Evolutionary conservation across 352 stramenopile species (phyloP), one percentile per base, ranked within the genome.

Genomic region (Phytopythium aichiense): DNA sequence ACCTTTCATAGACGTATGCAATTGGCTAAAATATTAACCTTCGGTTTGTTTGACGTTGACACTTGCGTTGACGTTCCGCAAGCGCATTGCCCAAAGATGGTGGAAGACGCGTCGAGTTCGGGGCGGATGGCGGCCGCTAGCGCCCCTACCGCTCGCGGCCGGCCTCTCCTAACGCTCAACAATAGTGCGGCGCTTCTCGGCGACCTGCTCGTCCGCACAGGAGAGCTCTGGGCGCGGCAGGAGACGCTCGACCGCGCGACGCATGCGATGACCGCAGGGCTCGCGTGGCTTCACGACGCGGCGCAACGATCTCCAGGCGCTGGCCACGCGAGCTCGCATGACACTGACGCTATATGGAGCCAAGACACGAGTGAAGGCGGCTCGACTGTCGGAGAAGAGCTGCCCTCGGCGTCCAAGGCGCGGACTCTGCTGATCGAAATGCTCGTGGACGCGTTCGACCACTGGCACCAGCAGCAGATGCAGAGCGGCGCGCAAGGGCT

Each of bases 261-360:
- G 18, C 25, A 23, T 5, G 61, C 67, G 2, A 63, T 75, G 64
- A 54, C 42, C 7, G 38, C 48, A 2, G 42, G 58, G 9, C 20
- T 77, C 9, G 48, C 28, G n/a, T 75, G 52, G 40, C 51, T 77
- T 4, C 61, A 73, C 30, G 11, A 30, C 1, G 35, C 65, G 35
- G 61, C 71, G 11, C 22, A 53, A 22, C 46, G 22, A 15, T 23
- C 22, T 20, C 8, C 46, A 7, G 46, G 46, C 22, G 22, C 25
- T 35, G n/a, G 8, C 46, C 7, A 12, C 13, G 22, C 20, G 9
- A 4, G 0, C 12, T 53, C 46, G 13, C 33, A 12, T 7, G 25
- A 53, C 4, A 33, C 6, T 4, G 20, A 48, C 15, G 46, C 23
- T 23, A 23, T n/a, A 0, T 33, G 46, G 46, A 35, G 23, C 23